Evolutionary conservation across 1,284 basidiomycete species (phyloP).

Genomic region (Farysia itapuensis): DNA sequence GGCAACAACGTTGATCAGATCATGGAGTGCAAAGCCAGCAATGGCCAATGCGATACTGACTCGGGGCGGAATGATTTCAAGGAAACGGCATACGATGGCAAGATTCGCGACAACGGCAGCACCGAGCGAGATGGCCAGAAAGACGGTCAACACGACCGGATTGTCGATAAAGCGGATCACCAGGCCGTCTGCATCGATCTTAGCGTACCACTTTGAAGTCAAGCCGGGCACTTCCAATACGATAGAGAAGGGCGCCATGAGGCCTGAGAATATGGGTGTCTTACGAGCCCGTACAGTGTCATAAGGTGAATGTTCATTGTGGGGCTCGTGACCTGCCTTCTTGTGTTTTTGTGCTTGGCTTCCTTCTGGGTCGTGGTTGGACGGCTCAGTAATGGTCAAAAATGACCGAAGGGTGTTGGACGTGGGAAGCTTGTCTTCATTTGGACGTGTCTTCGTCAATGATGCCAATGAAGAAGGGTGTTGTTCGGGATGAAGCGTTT

Average conservation of each 20-base stretch:
- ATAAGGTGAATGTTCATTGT: too few species aligned
- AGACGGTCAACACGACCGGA: constrained; percentile 66
- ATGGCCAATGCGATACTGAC: constrained; percentile 70
- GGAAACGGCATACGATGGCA: constrained; percentile 71
- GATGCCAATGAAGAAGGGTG: too few species aligned
- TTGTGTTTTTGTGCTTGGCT: too few species aligned
- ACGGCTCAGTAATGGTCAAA: not conserved
- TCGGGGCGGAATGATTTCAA: constrained; percentile 62
- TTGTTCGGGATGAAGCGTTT: too few species aligned
- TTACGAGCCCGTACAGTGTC: constrained; percentile 17
- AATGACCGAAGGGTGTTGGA: not conserved
- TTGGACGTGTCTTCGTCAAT: too few species aligned
- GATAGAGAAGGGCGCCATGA: constrained; percentile 75
- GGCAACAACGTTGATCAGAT: constrained; percentile 70
- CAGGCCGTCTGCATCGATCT: constrained; percentile 12
- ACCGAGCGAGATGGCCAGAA: constrained; percentile 70
- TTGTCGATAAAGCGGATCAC: constrained; percentile 37
- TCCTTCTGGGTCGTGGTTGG: not conserved
- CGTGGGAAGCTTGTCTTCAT: too few species aligned
- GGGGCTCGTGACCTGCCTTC: too few species aligned
- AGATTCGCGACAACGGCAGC: constrained; percentile 73
- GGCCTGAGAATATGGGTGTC: constrained; percentile 64
- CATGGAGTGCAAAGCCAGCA: constrained; percentile 66
- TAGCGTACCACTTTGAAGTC: constrained; percentile 46
- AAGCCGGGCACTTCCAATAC: constrained; percentile 66